phyloP scores from a whole-genome alignment of 2,329 filamentous ascomycete genomes.

The Cryphonectria parasitica region DNA sequence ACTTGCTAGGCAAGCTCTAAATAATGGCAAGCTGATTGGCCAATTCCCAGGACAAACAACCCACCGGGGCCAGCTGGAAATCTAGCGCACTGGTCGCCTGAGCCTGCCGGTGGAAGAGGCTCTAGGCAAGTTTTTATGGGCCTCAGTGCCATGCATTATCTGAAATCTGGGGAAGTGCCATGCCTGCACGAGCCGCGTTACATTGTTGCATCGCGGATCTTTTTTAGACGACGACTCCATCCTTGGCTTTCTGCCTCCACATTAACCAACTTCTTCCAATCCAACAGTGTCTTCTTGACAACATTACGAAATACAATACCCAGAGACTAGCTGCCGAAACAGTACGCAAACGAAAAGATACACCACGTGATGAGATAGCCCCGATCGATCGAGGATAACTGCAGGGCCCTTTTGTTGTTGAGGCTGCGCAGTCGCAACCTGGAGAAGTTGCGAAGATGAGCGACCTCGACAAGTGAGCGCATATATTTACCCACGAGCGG shows the following conservation, averaged over 20 bases:
- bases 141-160: background rate
- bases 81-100: background rate
- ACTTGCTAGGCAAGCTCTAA: constrained; percentile 12
- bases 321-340: background rate
- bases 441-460: constrained; percentile 19
- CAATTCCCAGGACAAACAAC: background rate
- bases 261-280: background rate
- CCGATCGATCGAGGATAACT: constrained; percentile 12
- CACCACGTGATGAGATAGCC: constrained; percentile 18
- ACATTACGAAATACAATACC: background rate
- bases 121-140: constrained; percentile 19
- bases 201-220: constrained; percentile 7
- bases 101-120: constrained; percentile 13
- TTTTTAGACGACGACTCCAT: background rate
- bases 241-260: background rate
- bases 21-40: constrained; percentile 23
- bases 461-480: constrained; percentile 65
- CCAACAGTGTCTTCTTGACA: background rate
- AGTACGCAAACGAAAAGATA: background rate
- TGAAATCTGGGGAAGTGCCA: constrained; percentile 24
- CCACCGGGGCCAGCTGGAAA: background rate
- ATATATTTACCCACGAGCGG: constrained; percentile 7
- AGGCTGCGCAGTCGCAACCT: constrained; percentile 25
- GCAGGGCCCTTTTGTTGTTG: constrained; percentile 12
- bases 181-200: background rate